Conservation (phyloP, 257 asterid species). For the Scutellaria barbata region DNA sequence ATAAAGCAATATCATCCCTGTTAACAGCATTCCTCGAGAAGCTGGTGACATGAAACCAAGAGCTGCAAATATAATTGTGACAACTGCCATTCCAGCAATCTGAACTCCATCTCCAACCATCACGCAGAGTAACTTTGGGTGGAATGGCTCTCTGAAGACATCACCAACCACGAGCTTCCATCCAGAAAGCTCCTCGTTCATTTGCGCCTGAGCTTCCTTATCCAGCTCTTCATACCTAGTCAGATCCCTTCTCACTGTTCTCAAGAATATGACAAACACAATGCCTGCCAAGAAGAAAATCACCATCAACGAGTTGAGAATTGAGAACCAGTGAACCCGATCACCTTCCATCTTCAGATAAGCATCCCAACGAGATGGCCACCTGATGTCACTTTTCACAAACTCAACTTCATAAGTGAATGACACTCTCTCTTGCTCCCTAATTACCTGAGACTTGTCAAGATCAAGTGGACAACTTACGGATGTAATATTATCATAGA, state of each 20-base stretch:
- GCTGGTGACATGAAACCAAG: slow-evolving; percentile 90
- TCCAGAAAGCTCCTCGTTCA: slow-evolving; percentile 83
- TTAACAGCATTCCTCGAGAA: slow-evolving; percentile 75
- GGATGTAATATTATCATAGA: slow-evolving; percentile 47
- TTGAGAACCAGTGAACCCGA: slow-evolving; percentile 87
- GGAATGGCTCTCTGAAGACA: slow-evolving; percentile 74
- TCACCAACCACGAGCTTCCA: slow-evolving; percentile 91
- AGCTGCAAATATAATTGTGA: slow-evolving; percentile 73
- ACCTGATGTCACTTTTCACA: slow-evolving; percentile 61
- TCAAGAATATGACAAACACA: slow-evolving; percentile 68
- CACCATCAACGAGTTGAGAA: slow-evolving; percentile 76
- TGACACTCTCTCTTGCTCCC: slow-evolving; percentile 65
- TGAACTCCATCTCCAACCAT: slow-evolving; percentile 85
- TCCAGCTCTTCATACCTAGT: slow-evolving; percentile 80
- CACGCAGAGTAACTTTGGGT: slow-evolving; percentile 60
- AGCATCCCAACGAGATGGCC: slow-evolving; percentile 94
- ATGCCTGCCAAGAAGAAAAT: slow-evolving; percentile 80
- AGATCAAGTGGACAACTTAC: slow-evolving; percentile 58
- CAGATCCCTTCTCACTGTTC: slow-evolving; percentile 82
- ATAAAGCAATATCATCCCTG: slow-evolving; percentile 77
- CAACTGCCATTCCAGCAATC: slow-evolving; percentile 75
- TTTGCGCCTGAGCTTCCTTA: slow-evolving; percentile 79
- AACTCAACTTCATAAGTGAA: slow-evolving; percentile 81
- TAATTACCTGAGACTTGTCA: slow-evolving; percentile 64
- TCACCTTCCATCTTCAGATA: slow-evolving; percentile 83